Percentiles rank a stretch among this genome's conserved stretches.
Evolutionary conservation across 805 yeast genomes (phyloP).

Genomic region (Candida loeiensis): DNA sequence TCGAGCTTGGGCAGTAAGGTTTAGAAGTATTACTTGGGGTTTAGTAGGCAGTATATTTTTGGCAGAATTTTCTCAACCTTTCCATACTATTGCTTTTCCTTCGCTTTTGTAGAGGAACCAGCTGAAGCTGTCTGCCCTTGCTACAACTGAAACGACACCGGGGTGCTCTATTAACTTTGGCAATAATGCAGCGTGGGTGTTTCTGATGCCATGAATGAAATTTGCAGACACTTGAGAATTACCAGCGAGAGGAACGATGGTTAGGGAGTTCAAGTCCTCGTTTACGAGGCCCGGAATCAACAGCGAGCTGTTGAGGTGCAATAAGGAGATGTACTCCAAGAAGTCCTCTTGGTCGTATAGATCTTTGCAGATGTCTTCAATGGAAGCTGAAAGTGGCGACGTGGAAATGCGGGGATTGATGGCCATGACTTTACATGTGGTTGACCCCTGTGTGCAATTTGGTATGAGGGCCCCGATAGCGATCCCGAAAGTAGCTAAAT

Average conservation of each 20-base stretch:
- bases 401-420: not conserved
- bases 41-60: too few relatives aligned
- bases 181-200: not conserved
- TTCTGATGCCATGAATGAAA: not conserved
- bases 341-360: conserved; percentile 11
- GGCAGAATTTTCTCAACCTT: not conserved
- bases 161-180: not conserved
- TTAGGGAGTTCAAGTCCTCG: conserved; percentile 7
- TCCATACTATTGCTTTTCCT: conserved; percentile 2
- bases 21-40: too few relatives aligned
- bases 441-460: not conserved
- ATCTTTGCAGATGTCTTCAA: not conserved
- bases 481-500: not conserved
- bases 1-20: too few relatives aligned
- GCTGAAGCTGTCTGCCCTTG: not conserved
- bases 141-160: not conserved
- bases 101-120: conserved; percentile 2
- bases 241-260: not conserved
- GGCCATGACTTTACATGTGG: not conserved
- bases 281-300: conserved; percentile 10
- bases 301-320: conserved; percentile 17
- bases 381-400: not conserved
- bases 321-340: conserved; percentile 19
- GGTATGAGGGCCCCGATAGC: not conserved
- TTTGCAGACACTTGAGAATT: not conserved